Evolutionary conservation across 176 grass and related monocot species (phyloP).

Genomic region (Tillandsia fasciculata): DNA sequence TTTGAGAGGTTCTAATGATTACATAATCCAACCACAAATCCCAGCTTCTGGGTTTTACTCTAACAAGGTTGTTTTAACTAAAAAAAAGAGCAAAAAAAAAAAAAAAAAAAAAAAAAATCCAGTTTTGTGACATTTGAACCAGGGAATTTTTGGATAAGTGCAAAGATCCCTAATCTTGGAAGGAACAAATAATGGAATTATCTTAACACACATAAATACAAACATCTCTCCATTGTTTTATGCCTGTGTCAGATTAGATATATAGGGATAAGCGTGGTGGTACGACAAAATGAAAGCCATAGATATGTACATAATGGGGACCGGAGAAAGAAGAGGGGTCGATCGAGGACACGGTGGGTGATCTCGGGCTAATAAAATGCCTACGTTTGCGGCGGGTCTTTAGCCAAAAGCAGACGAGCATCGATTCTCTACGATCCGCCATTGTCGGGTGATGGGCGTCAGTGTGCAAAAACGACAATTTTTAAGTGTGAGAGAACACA

Average conservation of each 20-base stretch:
- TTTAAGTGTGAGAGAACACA: not conserved
- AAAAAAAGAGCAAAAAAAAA: too few species aligned
- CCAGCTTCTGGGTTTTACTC: too few species aligned
- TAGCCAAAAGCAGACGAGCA: not conserved
- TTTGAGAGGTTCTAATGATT: too few species aligned
- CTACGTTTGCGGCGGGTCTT: slow-evolving; percentile 27
- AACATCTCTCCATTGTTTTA: slow-evolving; percentile 7
- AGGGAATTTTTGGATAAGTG: slow-evolving; percentile 17
- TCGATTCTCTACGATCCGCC: not conserved
- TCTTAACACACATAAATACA: not conserved
- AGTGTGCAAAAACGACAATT: not conserved
- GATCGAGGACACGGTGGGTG: not conserved
- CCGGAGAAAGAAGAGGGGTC: not conserved
- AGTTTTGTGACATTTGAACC: too few species aligned
- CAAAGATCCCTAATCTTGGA: not conserved
- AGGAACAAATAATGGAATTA: not conserved
- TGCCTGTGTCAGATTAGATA: slow-evolving; percentile 3
- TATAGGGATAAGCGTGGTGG: not conserved
- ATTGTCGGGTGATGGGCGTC: not conserved
- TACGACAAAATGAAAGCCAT: not conserved
- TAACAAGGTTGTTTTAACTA: too few species aligned
- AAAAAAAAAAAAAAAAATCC: too few species aligned
- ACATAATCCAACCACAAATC: too few species aligned
- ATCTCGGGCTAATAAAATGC: slow-evolving; percentile 6
- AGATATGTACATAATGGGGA: not conserved